Base-by-base conservation (phyloP, 2,329 filamentous ascomycete genomes). In the Coniochaeta sp. region DNA sequence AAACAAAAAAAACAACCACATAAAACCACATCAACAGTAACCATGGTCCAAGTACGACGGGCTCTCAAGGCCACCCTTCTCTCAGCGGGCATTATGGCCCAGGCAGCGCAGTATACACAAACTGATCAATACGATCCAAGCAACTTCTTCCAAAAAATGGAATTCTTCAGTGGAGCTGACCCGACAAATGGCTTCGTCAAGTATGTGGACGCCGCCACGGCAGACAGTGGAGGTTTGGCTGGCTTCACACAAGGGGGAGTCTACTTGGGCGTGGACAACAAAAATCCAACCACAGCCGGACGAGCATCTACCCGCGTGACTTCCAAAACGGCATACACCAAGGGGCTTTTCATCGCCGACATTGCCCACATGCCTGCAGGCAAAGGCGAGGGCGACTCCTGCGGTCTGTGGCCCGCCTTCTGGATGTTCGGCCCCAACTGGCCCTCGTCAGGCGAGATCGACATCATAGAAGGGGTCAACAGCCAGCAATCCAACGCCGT, bases 401-500 rank as follows among this genome's bases (percentile, higher is more conserved):
- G 89, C 68, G 89, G 89, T 36, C 81, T 85, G 16, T 93, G 90
- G 90, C 89, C 89, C 1, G 89, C 89, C 16, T 89, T 88, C 71
- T 89, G 83, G 83, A 79, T 77, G 58, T 80, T 90, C 36, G 89
- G 89, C 17, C 77, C 80, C n/a, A 73, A 81, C 68, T 93, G 90
- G 90, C 90, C 90, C 1, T 71, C 71, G 47, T 77, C 78, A 8
- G 89, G 89, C 55, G 90, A 93, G 74, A 89, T 93, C 67, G 90
- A 93, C 71, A 89, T 93, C 67, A 84, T 93, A 66, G 90, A 93
- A 75, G 89, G 89, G 40, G 87, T 91, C 65, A 90, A 91, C 75
- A 75, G 78, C 24, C 81, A 85, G 62, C 70, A 75, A 2, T 74
- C 78, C 61, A 84, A 89, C 71, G 73, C 79, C 54, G 79, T 91